Evolutionary conservation across 768 basidiomycete genomes (phyloP).

Genomic region (Boletales sp.): DNA sequence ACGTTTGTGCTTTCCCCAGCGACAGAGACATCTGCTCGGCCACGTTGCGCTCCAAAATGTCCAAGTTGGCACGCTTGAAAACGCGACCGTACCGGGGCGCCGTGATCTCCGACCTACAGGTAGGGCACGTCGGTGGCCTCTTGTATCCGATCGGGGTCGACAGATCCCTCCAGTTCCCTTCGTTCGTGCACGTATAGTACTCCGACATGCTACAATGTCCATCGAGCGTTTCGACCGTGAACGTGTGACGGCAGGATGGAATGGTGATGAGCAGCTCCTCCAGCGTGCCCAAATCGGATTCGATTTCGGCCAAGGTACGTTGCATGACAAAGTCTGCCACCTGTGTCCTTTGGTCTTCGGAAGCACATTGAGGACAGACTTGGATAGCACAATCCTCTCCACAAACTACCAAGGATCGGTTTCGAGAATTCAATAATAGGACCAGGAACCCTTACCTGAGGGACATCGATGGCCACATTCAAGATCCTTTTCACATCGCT

Average conservation of each 20-base stretch:
- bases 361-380: constrained; percentile 50
- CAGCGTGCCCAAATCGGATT: constrained; percentile 34
- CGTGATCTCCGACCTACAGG: constrained; percentile 56
- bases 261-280: constrained; percentile 60
- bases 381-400: constrained; percentile 60
- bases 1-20: constrained; percentile 31
- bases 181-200: constrained; percentile 40
- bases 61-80: constrained; percentile 59
- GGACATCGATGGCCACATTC: constrained; percentile 64
- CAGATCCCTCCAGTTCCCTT: constrained; percentile 45
- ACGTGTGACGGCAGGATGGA: constrained; percentile 57
- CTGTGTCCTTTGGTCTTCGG: constrained; percentile 32
- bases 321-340: constrained; percentile 62
- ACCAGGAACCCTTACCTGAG: constrained; percentile 43
- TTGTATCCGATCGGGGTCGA: constrained; percentile 37
- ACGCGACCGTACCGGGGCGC: constrained; percentile 58
- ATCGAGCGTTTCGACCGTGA: constrained; percentile 71
- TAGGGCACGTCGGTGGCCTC: constrained; percentile 55
- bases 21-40: constrained; percentile 47
- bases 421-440: background rate
- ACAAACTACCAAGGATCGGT: constrained; percentile 45
- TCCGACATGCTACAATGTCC: constrained; percentile 49
- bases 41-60: constrained; percentile 63
- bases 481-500: constrained; percentile 45
- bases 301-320: constrained; percentile 47